These are phyloP conservation scores for Microbotryum violaceum DNA, from an alignment of 1,284 basidiomycete species.

Conservation along the genomic window DNA sequence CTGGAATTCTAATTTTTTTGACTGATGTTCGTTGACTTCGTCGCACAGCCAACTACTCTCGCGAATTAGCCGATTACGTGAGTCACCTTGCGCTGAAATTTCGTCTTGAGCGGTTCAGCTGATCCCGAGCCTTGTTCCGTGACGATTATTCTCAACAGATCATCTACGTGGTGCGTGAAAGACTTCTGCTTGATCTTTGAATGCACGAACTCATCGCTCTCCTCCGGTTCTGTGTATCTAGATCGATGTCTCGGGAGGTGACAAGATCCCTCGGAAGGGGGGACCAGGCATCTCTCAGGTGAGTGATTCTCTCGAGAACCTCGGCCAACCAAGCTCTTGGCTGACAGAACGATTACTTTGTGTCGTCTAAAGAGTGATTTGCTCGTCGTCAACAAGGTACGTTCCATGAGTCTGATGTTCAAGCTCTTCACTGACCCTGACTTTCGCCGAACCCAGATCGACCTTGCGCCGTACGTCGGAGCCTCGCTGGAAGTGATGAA, in stretches of 20 bases:
- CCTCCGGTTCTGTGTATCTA: constrained; percentile 24
- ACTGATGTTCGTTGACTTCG: background rate
- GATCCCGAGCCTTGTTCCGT: background rate
- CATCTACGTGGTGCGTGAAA: constrained; percentile 22
- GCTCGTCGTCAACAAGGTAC: constrained; percentile 87
- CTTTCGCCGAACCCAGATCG: constrained; percentile 56
- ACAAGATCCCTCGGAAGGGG: constrained; percentile 97
- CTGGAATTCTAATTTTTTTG: background rate
- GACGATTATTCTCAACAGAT: constrained; percentile 8
- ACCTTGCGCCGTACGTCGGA: constrained; percentile 84
- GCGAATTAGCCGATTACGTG: constrained; percentile 95
- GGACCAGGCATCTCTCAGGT: constrained; percentile 81
- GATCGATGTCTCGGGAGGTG: constrained; percentile 69
- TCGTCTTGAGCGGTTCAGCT: no score
- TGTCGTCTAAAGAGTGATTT: constrained; percentile 65
- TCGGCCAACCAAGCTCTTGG: background rate
- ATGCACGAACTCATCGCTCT: background rate
- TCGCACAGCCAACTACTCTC: constrained; percentile 74
- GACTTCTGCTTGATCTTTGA: background rate
- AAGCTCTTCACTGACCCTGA: background rate
- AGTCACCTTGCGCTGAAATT: constrained; percentile 50
- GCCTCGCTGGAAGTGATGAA: constrained; percentile 94
- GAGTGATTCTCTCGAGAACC: background rate
- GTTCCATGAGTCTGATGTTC: constrained; percentile 12
- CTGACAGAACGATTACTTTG: background rate